Conservation (phyloP, 1,284 basidiomycete genomes). For the Cronartium quercuum region DNA sequence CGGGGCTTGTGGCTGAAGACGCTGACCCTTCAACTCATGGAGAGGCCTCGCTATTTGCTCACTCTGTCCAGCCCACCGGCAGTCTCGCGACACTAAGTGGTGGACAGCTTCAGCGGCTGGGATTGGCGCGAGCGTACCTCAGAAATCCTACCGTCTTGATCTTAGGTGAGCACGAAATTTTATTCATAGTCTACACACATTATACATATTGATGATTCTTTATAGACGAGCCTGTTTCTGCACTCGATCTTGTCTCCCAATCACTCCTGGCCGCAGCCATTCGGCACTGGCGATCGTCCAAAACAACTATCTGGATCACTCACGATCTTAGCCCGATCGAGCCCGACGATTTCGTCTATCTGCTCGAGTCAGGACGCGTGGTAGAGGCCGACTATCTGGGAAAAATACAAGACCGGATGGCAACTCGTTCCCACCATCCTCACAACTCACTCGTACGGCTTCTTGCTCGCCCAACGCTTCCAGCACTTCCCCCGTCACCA, state of each 20-base stretch:
- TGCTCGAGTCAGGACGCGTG: slow-evolving; percentile 74
- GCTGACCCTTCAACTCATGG: slow-evolving; percentile 6
- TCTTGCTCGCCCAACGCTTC: neutral
- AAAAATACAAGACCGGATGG: slow-evolving; percentile 58
- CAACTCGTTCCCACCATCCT: neutral
- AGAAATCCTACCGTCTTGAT: slow-evolving; percentile 84
- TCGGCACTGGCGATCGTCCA: slow-evolving; percentile 70
- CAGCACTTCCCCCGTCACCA: neutral
- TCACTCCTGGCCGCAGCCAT: slow-evolving; percentile 82
- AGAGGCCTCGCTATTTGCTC: neutral
- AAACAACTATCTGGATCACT: slow-evolving; percentile 91
- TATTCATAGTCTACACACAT: slow-evolving; percentile 1
- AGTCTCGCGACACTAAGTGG: slow-evolving; percentile 65
- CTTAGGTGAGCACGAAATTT: slow-evolving; percentile 60
- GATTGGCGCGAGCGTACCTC: slow-evolving; percentile 79
- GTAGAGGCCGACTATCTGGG: slow-evolving; percentile 78
- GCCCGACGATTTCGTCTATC: slow-evolving; percentile 77
- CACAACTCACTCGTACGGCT: neutral
- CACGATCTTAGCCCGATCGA: slow-evolving; percentile 85
- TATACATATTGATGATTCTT: neutral
- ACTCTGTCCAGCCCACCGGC: slow-evolving; percentile 53
- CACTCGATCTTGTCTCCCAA: slow-evolving; percentile 81
- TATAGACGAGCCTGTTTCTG: slow-evolving; percentile 90
- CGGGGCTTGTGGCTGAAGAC: neutral
- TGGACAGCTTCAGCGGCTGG: slow-evolving; percentile 86